These are phyloP conservation scores for Botrytis deweyae DNA, from an alignment of 2,329 filamentous ascomycete genomes.

Conservation along the genomic window DNA sequence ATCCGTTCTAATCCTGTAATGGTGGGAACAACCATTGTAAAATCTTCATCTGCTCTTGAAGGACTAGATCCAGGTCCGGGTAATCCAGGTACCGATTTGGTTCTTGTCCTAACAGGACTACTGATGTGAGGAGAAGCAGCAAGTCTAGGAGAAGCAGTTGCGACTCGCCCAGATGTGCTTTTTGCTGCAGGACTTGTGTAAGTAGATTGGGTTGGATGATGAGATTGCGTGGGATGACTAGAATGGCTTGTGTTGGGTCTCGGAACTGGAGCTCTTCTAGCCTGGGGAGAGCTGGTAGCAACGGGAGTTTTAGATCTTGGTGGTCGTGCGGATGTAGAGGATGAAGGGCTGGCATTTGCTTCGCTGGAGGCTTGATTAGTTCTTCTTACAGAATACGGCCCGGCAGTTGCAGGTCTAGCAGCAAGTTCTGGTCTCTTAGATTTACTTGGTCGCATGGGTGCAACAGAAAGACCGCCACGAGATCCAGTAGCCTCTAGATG, in stretches of 20 bases:
- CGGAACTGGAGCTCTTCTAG: conserved; percentile 29
- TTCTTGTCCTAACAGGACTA: conserved; percentile 30
- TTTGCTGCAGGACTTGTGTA: conserved; percentile 47
- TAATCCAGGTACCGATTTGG: conserved; percentile 27
- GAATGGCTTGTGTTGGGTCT: conserved; percentile 41
- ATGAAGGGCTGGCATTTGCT: conserved; percentile 36
- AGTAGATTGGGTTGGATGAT: conserved; percentile 37
- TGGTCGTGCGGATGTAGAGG: conserved; percentile 40
- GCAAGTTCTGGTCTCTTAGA: conserved; percentile 52
- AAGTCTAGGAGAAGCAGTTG: conserved; percentile 23
- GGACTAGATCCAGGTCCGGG: conserved; percentile 42
- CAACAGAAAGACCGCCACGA: conserved; percentile 60
- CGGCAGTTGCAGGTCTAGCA: conserved; percentile 61
- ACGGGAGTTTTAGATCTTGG: conserved; percentile 52
- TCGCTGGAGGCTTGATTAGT: conserved; percentile 37
- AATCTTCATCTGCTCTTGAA: conserved; percentile 51
- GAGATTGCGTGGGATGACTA: conserved; percentile 36
- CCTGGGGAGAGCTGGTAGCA: conserved; percentile 44
- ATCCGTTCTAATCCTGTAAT: conserved; percentile 43
- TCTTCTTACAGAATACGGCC: conserved; percentile 61
- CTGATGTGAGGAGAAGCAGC: conserved; percentile 27
- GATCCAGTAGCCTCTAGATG: conserved; percentile 44
- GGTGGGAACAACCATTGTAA: conserved; percentile 53
- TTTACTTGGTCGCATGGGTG: conserved; percentile 61
- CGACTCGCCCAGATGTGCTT: conserved; percentile 32